phyloP scores from a whole-genome alignment of 2,329 filamentous ascomycete genomes.

The Cercospora sp. region DNA sequence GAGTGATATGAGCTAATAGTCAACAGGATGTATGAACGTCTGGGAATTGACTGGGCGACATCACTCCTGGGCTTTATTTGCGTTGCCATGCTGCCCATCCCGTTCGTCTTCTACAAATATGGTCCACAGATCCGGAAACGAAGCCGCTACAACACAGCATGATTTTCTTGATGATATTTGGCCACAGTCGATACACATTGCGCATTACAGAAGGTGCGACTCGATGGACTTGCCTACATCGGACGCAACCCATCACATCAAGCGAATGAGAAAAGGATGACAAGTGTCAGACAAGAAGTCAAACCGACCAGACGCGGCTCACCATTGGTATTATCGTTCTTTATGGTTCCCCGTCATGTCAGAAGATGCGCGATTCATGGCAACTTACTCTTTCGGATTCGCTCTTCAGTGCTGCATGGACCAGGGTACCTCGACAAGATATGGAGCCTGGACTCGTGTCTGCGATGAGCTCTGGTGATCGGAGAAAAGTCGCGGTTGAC shows the following conservation, averaged over 20 bases:
- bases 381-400: neutral
- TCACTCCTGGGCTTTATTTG: slow-evolving; percentile 47
- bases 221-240: neutral
- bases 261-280: neutral
- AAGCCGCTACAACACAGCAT: slow-evolving; percentile 16
- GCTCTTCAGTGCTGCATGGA: neutral
- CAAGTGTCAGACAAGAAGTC: neutral
- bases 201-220: neutral
- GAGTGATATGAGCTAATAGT: neutral
- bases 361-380: neutral
- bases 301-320: neutral
- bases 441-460: neutral
- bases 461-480: neutral
- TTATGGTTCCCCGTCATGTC: neutral
- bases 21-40: slow-evolving; percentile 38
- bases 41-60: slow-evolving; percentile 48
- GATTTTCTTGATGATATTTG: neutral
- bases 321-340: neutral
- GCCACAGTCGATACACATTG: neutral
- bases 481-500: neutral
- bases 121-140: slow-evolving; percentile 32
- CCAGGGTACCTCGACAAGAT: neutral
- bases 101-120: slow-evolving; percentile 40
- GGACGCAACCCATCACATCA: neutral
- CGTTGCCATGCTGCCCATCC: slow-evolving; percentile 41